Percentiles rank a stretch among this genome's conserved stretches.
phyloP scores from a whole-genome alignment of 768 basidiomycete genomes.

The Boletus barrowsii region DNA sequence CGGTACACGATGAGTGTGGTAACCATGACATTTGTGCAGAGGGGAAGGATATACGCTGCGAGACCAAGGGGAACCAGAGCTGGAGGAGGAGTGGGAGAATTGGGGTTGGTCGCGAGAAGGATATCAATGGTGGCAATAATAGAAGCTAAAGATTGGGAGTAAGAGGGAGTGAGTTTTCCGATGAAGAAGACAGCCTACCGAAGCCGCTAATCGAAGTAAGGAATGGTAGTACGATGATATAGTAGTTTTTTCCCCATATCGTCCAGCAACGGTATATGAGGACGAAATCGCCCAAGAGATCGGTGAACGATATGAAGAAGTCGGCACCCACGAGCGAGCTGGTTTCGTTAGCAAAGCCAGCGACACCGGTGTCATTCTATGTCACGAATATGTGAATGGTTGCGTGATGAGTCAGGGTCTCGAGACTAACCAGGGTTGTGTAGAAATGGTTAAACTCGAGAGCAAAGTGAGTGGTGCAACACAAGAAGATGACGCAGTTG shows the following conservation, averaged over 20 bases:
- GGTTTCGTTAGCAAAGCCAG: constrained; percentile 31
- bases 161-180: neutral
- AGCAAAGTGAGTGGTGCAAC: constrained; percentile 32
- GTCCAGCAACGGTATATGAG: constrained; percentile 44
- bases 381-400: neutral
- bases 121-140: constrained; percentile 29
- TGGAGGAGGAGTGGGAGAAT: constrained; percentile 34
- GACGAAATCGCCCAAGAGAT: constrained; percentile 35
- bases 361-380: constrained; percentile 29
- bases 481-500: constrained; percentile 31
- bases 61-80: constrained; percentile 35
- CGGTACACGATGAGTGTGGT: constrained; percentile 40
- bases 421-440: constrained; percentile 29
- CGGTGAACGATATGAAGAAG: constrained; percentile 35
- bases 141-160: constrained; percentile 23
- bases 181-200: constrained; percentile 23
- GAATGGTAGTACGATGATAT: constrained; percentile 33
- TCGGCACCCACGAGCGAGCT: constrained; percentile 31
- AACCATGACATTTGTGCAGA: constrained; percentile 41
- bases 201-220: constrained; percentile 34
- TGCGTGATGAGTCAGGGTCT: neutral
- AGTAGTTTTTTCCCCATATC: constrained; percentile 36
- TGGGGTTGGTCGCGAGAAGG: constrained; percentile 27
- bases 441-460: constrained; percentile 38
- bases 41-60: constrained; percentile 37